These are phyloP conservation scores for Ilyonectria destructans DNA, from an alignment of 2,329 filamentous ascomycete species.

Conservation along the genomic window DNA sequence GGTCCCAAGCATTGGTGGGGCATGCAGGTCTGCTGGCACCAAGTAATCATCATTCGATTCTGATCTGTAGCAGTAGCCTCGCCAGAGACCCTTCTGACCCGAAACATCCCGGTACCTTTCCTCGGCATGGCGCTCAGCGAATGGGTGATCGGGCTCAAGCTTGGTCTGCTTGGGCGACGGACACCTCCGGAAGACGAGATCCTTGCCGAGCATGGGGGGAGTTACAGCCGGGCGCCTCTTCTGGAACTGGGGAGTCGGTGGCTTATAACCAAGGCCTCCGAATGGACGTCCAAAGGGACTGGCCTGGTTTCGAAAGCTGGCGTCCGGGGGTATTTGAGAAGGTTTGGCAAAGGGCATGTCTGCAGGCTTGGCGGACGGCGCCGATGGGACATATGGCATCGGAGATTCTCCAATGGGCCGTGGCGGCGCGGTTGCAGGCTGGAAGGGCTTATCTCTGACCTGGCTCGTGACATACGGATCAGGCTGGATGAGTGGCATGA, in stretches of 20 bases:
- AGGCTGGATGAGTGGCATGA: conserved; percentile 46
- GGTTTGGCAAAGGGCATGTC: conserved; percentile 46
- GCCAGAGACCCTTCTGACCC: conserved; percentile 81
- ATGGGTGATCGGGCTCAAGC: conserved; percentile 83
- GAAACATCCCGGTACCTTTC: conserved; percentile 68
- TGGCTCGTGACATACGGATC: conserved; percentile 43
- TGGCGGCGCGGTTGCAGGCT: conserved; percentile 39
- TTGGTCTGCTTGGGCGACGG: conserved; percentile 87
- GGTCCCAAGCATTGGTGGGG: conserved; percentile 67
- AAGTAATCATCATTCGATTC: conserved; percentile 56
- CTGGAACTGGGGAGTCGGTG: conserved; percentile 56
- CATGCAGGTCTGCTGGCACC: conserved; percentile 61
- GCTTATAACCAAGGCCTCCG: conserved; percentile 56
- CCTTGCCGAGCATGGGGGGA: conserved; percentile 90
- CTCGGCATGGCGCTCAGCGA: conserved; percentile 64
- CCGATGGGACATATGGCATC: conserved; percentile 46
- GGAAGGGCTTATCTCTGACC: conserved; percentile 40
- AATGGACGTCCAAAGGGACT: conserved; percentile 63
- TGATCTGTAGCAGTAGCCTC: conserved; percentile 75
- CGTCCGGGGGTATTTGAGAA: conserved; percentile 59
- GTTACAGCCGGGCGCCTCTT: conserved; percentile 70
- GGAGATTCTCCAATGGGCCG: conserved; percentile 46
- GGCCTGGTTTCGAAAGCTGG: conserved; percentile 57
- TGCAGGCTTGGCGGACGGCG: conserved; percentile 38
- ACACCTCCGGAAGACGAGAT: conserved; percentile 86